These are phyloP conservation scores for Penicillium antarcticum DNA, from an alignment of 495 filamentous ascomycete species.

Conservation along the genomic window DNA sequence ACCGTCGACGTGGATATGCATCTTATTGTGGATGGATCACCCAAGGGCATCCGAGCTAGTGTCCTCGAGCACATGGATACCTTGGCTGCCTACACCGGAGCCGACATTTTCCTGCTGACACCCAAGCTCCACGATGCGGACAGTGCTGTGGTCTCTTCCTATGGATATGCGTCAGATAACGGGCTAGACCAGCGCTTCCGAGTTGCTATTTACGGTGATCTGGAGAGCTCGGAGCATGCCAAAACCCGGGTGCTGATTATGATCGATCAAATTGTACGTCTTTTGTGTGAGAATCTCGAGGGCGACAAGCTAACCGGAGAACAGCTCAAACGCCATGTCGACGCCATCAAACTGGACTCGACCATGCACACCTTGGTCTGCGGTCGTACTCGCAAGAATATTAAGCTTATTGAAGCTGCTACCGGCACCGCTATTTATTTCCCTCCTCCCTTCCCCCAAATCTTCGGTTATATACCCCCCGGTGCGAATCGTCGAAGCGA, in stretches of 20 bases:
- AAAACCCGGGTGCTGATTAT: constrained; percentile 95
- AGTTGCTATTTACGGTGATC: constrained; percentile 90
- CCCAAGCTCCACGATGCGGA: constrained; percentile 63
- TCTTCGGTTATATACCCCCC: constrained; percentile 83
- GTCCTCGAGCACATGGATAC: constrained; percentile 83
- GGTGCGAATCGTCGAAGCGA: constrained; percentile 75
- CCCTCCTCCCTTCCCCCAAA: constrained; percentile 83
- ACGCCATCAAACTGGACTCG: constrained; percentile 76
- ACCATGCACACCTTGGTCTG: constrained; percentile 87
- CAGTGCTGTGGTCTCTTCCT: constrained; percentile 52
- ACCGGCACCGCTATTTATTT: constrained; percentile 98
- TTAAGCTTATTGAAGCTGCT: constrained; percentile 91
- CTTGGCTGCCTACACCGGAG: constrained; percentile 79
- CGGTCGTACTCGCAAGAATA: constrained; percentile 89
- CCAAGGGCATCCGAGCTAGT: constrained; percentile 62
- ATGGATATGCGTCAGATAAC: constrained; percentile 64
- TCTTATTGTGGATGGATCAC: constrained; percentile 69
- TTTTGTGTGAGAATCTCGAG: constrained; percentile 1
- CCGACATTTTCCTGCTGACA: constrained; percentile 91
- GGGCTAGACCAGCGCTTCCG: constrained; percentile 77
- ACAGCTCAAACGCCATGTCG: constrained; percentile 82
- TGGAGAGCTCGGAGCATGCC: constrained; percentile 92
- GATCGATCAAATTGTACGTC: constrained; percentile 90
- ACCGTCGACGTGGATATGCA: constrained; percentile 89
- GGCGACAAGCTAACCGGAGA: constrained; percentile 26